Conservation (phyloP, 345 rosid genomes). For the Viola odorata region DNA sequence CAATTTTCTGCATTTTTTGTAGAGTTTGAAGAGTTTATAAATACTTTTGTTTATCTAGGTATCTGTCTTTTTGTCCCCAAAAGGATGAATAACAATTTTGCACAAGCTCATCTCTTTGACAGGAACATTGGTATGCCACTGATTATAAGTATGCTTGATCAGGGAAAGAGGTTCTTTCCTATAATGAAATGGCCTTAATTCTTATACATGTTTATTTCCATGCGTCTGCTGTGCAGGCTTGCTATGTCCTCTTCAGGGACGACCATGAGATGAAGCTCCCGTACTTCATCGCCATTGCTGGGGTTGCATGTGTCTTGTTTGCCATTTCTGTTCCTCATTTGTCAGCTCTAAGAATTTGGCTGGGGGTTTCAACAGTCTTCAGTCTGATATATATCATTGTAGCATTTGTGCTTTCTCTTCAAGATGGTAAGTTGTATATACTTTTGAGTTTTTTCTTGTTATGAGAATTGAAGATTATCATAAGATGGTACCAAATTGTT, state of each 20-base stretch:
- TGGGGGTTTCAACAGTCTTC: slow-evolving; percentile 75
- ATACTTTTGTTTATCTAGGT: no score
- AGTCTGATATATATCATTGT: slow-evolving; percentile 52
- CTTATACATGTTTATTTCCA: not conserved
- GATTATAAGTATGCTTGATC: not conserved
- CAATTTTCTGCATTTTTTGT: not conserved
- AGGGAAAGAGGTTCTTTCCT: not conserved
- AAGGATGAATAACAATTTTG: not conserved
- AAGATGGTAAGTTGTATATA: slow-evolving; percentile 47
- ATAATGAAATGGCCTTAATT: not conserved
- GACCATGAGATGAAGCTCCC: slow-evolving; percentile 51
- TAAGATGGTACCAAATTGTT: no score
- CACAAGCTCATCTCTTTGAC: not conserved
- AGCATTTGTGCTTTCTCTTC: slow-evolving; percentile 51
- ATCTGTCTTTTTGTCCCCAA: no score
- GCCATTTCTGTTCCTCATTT: slow-evolving; percentile 82
- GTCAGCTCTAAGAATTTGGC: slow-evolving; percentile 77
- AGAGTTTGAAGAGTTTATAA: no score
- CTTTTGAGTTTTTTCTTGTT: not conserved
- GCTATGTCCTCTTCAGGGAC: slow-evolving; percentile 44
- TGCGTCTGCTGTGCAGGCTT: slow-evolving; percentile 38
- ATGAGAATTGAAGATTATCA: no score
- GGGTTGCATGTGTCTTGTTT: slow-evolving; percentile 52
- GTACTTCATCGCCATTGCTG: slow-evolving; percentile 45
- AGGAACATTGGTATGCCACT: not conserved